Percentiles rank a stretch among this genome's conserved stretches.
Evolutionary conservation across 306 rosid genomes (phyloP).

Genomic region (Corylus heterophylla): DNA sequence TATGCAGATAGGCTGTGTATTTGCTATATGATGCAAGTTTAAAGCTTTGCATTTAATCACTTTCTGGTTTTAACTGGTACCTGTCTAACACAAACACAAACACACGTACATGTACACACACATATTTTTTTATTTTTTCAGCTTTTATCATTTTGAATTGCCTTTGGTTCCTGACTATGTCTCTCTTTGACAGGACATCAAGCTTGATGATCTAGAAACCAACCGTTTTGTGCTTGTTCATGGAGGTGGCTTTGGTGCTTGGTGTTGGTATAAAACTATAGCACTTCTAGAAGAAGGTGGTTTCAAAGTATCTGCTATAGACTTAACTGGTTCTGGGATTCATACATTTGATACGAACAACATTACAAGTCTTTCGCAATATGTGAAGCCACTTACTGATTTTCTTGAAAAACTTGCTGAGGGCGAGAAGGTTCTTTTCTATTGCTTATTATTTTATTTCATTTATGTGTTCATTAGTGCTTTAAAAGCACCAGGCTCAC

Average conservation of each 20-base stretch:
- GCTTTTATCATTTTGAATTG: slow-evolving; percentile 10
- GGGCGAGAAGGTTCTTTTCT: slow-evolving; percentile 64
- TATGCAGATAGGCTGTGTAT: background rate
- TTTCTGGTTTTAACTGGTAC: background rate
- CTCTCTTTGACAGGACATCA: slow-evolving; percentile 57
- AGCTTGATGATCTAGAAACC: slow-evolving; percentile 85
- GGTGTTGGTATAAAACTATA: slow-evolving; percentile 99
- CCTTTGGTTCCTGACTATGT: slow-evolving; percentile 17
- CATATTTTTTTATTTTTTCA: slow-evolving; percentile 8
- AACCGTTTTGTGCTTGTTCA: slow-evolving; percentile 89
- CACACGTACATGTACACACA: too few species aligned
- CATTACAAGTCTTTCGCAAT: slow-evolving; percentile 69
- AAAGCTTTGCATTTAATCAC: background rate
- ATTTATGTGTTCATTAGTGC: background rate
- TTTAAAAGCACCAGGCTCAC: background rate
- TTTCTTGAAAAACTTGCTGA: slow-evolving; percentile 75
- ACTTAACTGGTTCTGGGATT: slow-evolving; percentile 92
- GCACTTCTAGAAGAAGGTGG: slow-evolving; percentile 93
- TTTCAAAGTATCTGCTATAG: slow-evolving; percentile 80
- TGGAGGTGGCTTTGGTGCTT: slow-evolving; percentile 99
- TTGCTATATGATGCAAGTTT: background rate
- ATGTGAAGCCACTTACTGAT: slow-evolving; percentile 84
- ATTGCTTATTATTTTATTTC: slow-evolving; percentile 6
- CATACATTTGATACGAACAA: slow-evolving; percentile 72
- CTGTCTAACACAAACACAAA: background rate